Evolutionary conservation across 495 filamentous ascomycete species (phyloP).

Genomic region (Oleoguttula mirabilis): DNA sequence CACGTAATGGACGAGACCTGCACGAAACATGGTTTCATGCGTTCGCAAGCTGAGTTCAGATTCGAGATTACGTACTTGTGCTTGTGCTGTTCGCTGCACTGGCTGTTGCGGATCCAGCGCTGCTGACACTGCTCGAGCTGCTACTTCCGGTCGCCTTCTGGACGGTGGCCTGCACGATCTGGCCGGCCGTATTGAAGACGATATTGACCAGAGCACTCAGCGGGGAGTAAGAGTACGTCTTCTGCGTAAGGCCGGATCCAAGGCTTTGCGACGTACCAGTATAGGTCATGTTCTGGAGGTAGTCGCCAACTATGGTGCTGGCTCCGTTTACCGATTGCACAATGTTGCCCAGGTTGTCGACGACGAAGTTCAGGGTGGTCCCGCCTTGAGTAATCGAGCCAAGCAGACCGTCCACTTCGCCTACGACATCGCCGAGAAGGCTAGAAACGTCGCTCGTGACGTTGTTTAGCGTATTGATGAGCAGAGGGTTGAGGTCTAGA

Average conservation of each 20-base stretch:
- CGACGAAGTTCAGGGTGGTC: conserved; percentile 39
- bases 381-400: conserved; percentile 42
- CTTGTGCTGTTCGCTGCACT: too few relatives aligned
- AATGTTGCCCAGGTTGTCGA: conserved; percentile 50
- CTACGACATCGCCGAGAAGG: conserved; percentile 37
- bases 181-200: conserved; percentile 41
- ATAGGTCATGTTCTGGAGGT: conserved; percentile 44
- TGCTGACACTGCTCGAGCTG: too few relatives aligned
- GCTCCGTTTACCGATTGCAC: conserved; percentile 39
- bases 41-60: too few relatives aligned
- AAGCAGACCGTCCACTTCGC: conserved; percentile 42
- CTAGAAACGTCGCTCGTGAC: conserved; percentile 34
- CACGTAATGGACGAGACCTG: too few relatives aligned
- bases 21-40: too few relatives aligned
- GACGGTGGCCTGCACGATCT: conserved; percentile 45
- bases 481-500: conserved; percentile 44
- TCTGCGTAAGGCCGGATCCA: conserved; percentile 39
- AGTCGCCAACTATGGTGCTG: conserved; percentile 43
- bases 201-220: conserved; percentile 46
- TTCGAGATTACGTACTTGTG: too few relatives aligned
- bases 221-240: conserved; percentile 40
- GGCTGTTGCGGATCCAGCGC: too few relatives aligned
- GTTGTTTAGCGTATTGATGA: conserved; percentile 42
- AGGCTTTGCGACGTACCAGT: conserved; percentile 36
- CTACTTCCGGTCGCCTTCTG: conserved; percentile 21